These are phyloP conservation scores for Paecilomyces sp. DNA, from an alignment of 2,329 filamentous ascomycete species.

Conservation along the genomic window DNA sequence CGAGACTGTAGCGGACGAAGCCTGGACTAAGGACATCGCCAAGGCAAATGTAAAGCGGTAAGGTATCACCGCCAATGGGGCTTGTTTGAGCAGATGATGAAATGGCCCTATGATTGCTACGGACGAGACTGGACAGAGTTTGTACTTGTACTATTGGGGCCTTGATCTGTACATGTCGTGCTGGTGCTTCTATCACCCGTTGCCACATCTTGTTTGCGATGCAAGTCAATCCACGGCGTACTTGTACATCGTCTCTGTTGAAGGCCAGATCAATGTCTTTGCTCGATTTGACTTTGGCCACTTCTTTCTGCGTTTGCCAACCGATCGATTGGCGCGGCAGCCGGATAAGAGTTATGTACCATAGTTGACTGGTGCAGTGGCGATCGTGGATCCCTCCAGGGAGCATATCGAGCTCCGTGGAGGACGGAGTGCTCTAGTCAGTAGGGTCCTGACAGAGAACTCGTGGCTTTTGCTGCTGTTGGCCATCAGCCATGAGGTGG, in stretches of 20 bases:
- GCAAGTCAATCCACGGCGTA: not conserved
- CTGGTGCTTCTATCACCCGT: not conserved
- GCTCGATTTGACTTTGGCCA: not conserved
- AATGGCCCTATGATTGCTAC: not conserved
- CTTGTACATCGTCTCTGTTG: not conserved
- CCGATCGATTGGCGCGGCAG: not conserved
- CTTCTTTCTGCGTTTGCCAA: not conserved
- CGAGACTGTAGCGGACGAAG: not conserved
- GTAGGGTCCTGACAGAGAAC: not conserved
- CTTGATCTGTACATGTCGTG: not conserved
- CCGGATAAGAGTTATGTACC: not conserved
- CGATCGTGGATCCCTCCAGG: not conserved
- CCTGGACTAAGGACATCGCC: not conserved
- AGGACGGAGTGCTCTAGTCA: too few relatives aligned
- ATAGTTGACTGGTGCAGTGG: not conserved
- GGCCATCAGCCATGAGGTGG: not conserved
- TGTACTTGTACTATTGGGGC: not conserved
- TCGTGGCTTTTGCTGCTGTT: not conserved
- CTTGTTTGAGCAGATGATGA: not conserved
- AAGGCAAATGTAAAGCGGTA: not conserved
- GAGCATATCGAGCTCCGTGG: not conserved
- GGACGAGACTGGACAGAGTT: not conserved
- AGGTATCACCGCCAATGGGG: not conserved
- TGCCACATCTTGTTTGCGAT: not conserved
- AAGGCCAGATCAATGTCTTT: not conserved